Base-by-base conservation (phyloP, 805 yeast species). In the Ogataea pini region DNA sequence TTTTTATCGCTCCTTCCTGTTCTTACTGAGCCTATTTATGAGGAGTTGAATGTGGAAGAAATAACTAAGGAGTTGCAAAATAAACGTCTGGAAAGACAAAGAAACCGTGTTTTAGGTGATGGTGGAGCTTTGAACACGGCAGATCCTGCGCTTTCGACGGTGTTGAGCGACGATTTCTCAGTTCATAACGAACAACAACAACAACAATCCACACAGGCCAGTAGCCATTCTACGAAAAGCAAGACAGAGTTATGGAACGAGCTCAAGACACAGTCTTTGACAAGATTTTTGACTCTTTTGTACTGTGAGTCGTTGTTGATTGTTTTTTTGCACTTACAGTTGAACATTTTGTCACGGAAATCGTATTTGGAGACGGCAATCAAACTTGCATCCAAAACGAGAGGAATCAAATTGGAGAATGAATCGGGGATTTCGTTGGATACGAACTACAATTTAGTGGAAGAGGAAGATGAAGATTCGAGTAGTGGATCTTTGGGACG, bases 291-390 rank as follows among this genome's bases (percentile, higher is more conserved):
- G 38, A 80, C 95, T 1, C 71, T 87, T 43, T 67, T 86, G 13
- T 90, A 90, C 64, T 71, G 86, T 2, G 75, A 80, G 37, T 78
- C 91, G 0, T 72, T 89, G 31, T 70, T 92, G 25, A 76, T 88
- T n/a, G 72, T 92, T 31, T 77, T 92, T 51, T 83, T 96, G 3
- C 79, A 95, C 57, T 71, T 92, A 53, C 98, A 92, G 68, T 73
- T 92, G 60, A 94, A 94, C 62, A 83, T 92, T 19, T 72, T 92
- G 37, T 96, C 97, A 3, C 79, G 98, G 65, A 78, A 86, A 60
- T 87, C 90, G 45, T 92, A 92, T 61, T 71, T 92, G 42, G 86
- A 85, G 58, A 81, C 87, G 38, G 91, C 96, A 4, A 76, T 88
- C 41, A 77, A 78, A 50, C 70, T 86, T 64, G 90, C 94, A 0